These are phyloP conservation scores for Cryptococcus neoformans DNA, from an alignment of 1,284 basidiomycete genomes.

Conservation along the genomic window DNA sequence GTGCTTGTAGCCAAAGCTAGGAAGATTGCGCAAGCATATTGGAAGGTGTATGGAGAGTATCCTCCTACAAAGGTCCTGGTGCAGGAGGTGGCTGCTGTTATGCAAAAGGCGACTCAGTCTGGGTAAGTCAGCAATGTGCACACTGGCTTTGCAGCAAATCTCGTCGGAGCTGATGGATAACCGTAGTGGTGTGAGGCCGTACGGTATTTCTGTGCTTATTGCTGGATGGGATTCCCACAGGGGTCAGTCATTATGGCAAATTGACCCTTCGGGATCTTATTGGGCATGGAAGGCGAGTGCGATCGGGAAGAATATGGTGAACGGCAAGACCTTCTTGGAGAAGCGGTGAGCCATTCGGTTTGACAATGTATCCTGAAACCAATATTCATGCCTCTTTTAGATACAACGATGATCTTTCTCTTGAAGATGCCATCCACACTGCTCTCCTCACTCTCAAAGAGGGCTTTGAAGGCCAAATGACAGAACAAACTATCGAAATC, in stretches of 20 bases:
- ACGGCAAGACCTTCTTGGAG: conserved; percentile 98
- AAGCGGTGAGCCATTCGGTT: conserved; percentile 67
- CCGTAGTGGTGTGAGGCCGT: conserved; percentile 90
- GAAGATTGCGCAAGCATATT: conserved; percentile 97
- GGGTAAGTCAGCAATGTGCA: conserved; percentile 64
- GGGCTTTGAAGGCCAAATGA: conserved; percentile 99
- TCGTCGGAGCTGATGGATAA: background rate
- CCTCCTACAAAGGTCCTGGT: conserved; percentile 96
- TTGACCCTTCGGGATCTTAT: conserved; percentile 97
- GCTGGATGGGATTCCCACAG: conserved; percentile 93
- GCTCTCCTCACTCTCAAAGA: conserved; percentile 98
- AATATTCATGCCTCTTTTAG: conserved; percentile 50
- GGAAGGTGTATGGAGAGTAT: conserved; percentile 99
- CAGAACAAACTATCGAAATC: conserved; percentile 99
- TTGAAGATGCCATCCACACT: conserved; percentile 99
- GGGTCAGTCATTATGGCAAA: conserved; percentile 93
- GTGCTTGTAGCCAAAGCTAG: conserved; percentile 89
- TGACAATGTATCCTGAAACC: background rate
- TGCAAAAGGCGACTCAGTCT: conserved; percentile 99
- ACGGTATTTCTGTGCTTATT: conserved; percentile 93
- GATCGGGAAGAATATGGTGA: conserved; percentile 99
- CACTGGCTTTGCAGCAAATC: background rate
- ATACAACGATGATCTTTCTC: conserved; percentile 98
- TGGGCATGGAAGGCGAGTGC: conserved; percentile 99
- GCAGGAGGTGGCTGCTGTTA: conserved; percentile 94